A percentile compares a stretch with the other conserved stretches of the same genome.
Evolutionary conservation across 2,329 filamentous ascomycete genomes (phyloP).

Genomic region (Cadophora gregata): DNA sequence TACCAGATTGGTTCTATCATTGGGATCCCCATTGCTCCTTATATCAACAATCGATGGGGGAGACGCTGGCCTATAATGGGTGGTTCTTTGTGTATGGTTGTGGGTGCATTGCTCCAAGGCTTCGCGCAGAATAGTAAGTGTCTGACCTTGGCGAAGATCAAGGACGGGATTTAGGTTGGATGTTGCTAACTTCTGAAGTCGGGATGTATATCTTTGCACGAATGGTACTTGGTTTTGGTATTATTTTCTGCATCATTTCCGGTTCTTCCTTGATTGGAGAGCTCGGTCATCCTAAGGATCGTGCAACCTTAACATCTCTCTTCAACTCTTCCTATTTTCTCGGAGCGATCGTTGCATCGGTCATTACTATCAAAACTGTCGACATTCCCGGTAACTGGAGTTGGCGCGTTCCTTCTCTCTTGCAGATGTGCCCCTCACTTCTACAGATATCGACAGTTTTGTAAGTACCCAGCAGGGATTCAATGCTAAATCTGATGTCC

Average conservation of each 20-base stretch:
- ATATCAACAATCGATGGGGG: conserved; percentile 56
- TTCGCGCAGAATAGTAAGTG: conserved; percentile 39
- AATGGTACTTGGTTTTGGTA: conserved; percentile 59
- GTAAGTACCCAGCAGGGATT: conserved; percentile 25
- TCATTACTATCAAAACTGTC: conserved; percentile 46
- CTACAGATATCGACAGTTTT: conserved; percentile 35
- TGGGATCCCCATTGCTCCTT: conserved; percentile 58
- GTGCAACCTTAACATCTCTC: conserved; percentile 57
- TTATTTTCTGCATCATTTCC: conserved; percentile 57
- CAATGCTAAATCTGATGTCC: too few relatives aligned
- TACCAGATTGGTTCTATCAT: conserved; percentile 62
- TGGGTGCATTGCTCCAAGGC: conserved; percentile 61
- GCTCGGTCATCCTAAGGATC: conserved; percentile 59
- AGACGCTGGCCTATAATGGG: conserved; percentile 60
- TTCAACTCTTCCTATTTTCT: conserved; percentile 61
- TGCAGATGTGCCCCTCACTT: conserved; percentile 46
- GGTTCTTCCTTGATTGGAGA: conserved; percentile 60
- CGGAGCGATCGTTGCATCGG: conserved; percentile 51
- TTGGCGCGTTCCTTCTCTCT: conserved; percentile 50
- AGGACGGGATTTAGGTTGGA: conserved; percentile 39
- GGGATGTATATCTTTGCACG: conserved; percentile 60
- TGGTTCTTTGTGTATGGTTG: conserved; percentile 59
- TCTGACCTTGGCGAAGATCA: conserved; percentile 30
- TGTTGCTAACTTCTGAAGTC: conserved; percentile 39
- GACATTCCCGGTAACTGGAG: conserved; percentile 49